These are phyloP conservation scores for Hanseniaspora mollemarum DNA, from an alignment of 805 yeast species.

Conservation along the genomic window DNA sequence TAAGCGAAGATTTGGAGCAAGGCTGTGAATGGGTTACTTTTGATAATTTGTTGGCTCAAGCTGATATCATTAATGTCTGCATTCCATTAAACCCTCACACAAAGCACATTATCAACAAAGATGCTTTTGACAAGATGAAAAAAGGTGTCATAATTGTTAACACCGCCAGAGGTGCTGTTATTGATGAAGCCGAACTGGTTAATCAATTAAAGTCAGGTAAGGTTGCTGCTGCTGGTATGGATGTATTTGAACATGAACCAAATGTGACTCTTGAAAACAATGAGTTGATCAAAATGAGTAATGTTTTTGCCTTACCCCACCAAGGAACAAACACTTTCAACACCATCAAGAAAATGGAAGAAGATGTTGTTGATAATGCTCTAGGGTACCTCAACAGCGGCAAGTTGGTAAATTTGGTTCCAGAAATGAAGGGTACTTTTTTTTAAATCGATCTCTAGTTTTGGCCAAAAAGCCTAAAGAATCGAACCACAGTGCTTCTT, in stretches of 20 bases:
- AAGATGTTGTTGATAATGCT: constrained; percentile 60
- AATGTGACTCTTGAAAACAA: constrained; percentile 37
- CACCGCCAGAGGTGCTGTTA: constrained; percentile 81
- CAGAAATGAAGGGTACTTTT: constrained; percentile 46
- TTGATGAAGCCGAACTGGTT: constrained; percentile 52
- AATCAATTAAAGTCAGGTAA: constrained; percentile 50
- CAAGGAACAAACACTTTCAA: constrained; percentile 76
- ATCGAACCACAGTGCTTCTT: too few relatives aligned
- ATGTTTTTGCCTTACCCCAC: constrained; percentile 73
- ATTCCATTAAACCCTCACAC: constrained; percentile 69
- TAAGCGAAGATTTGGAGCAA: constrained; percentile 50
- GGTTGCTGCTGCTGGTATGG: constrained; percentile 57
- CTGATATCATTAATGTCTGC: constrained; percentile 65
- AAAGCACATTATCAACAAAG: constrained; percentile 53
- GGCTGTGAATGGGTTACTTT: constrained; percentile 60
- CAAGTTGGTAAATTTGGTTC: constrained; percentile 63
- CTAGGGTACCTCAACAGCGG: constrained; percentile 49
- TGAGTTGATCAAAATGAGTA: constrained; percentile 50
- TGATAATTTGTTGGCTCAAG: constrained; percentile 51
- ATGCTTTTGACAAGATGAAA: constrained; percentile 56
- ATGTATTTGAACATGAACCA: constrained; percentile 70
- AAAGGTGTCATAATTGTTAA: constrained; percentile 64
- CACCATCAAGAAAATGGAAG: constrained; percentile 72
- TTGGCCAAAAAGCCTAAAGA: too few relatives aligned
- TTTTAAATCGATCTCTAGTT: too few relatives aligned